These are phyloP conservation scores for Candida caryicola DNA, from an alignment of 805 yeast genomes.

Conservation along the genomic window DNA sequence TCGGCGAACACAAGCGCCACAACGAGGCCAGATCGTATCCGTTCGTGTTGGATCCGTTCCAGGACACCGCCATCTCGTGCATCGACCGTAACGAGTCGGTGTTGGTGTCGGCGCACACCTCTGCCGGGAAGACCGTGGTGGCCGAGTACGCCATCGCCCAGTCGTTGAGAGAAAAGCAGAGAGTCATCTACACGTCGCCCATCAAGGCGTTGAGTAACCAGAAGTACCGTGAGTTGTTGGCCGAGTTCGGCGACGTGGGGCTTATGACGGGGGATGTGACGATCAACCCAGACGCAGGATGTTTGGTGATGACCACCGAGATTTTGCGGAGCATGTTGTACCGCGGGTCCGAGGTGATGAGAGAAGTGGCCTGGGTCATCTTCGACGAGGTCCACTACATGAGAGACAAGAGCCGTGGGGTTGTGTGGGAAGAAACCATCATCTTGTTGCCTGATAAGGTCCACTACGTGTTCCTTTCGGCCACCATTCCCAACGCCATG, in stretches of 20 bases:
- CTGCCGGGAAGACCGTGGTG: constrained; percentile 96
- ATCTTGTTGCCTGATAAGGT: constrained; percentile 94
- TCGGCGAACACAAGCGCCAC: constrained; percentile 76
- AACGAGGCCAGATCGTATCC: constrained; percentile 89
- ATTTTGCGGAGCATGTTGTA: constrained; percentile 95
- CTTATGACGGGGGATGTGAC: constrained; percentile 99
- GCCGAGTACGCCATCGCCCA: constrained; percentile 98
- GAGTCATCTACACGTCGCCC: constrained; percentile 94
- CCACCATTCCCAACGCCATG: constrained; percentile 97
- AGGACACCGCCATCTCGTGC: constrained; percentile 93
- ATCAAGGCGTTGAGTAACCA: constrained; percentile 94
- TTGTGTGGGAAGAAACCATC: constrained; percentile 99
- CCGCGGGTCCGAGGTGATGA: constrained; percentile 95
- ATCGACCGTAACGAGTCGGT: constrained; percentile 94
- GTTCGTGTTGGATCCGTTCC: constrained; percentile 93
- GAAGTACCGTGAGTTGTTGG: constrained; percentile 85
- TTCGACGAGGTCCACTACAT: constrained; percentile 98
- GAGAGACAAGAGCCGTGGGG: constrained; percentile 98
- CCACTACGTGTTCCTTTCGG: constrained; percentile 88
- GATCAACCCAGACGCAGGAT: constrained; percentile 96
- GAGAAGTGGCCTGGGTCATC: constrained; percentile 98
- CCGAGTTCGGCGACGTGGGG: constrained; percentile 96
- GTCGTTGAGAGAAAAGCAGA: constrained; percentile 83
- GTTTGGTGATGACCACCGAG: constrained; percentile 98
- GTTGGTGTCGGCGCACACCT: constrained; percentile 94